phyloP scores from a whole-genome alignment of 768 basidiomycete genomes.

The Termitomyces sp. region DNA sequence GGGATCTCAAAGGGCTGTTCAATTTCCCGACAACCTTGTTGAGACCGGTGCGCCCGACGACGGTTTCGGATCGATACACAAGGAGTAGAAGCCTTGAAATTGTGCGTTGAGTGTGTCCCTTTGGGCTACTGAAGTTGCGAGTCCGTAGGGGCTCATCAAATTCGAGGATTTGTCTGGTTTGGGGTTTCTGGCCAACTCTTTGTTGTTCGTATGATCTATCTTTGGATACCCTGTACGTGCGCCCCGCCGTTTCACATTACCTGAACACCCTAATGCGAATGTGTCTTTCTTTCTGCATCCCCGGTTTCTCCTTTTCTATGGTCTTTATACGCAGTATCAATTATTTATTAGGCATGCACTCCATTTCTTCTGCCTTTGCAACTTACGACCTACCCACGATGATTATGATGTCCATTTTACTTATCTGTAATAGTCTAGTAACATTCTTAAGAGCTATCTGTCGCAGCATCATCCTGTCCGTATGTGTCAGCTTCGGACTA shows the following conservation, averaged over 20 bases:
- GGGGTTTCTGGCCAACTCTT: not conserved
- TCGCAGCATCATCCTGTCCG: not conserved
- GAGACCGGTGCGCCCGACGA: slow-evolving; percentile 11
- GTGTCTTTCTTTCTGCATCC: not conserved
- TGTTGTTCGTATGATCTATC: not conserved
- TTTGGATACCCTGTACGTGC: slow-evolving; percentile 1
- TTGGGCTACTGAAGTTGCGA: not conserved
- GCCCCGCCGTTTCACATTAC: not conserved
- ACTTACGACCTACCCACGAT: not conserved
- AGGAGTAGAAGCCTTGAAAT: slow-evolving; percentile 24
- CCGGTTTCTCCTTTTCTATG: not conserved
- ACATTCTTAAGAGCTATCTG: not conserved
- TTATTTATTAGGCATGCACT: slow-evolving; percentile 7
- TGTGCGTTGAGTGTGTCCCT: not conserved
- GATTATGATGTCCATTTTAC: not conserved
- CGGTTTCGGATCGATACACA: slow-evolving; percentile 8
- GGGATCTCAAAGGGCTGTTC: not conserved
- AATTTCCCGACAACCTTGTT: slow-evolving; percentile 10
- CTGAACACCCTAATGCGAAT: not conserved
- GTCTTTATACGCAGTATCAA: not conserved
- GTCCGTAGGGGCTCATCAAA: not conserved
- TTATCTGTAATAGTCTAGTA: not conserved
- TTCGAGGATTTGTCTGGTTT: not conserved
- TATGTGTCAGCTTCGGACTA: not conserved
- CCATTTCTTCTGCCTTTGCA: not conserved